Conservation (phyloP, 495 filamentous ascomycete species). For the Podospora pseudocomata region DNA sequence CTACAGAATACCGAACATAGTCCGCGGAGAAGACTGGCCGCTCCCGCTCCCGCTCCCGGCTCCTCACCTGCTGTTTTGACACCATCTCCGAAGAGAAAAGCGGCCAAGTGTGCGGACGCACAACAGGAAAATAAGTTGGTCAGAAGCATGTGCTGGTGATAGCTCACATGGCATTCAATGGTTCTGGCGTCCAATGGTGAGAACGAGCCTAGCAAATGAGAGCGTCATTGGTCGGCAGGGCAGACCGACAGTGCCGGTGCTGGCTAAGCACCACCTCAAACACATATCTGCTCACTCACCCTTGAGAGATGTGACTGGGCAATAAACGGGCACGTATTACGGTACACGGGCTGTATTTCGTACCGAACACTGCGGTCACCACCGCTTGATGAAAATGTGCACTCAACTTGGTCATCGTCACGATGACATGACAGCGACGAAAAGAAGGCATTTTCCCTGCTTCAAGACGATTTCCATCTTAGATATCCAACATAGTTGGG, state of each 20-base stretch:
- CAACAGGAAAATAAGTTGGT: background rate
- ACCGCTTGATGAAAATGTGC: background rate
- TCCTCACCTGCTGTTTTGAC: background rate
- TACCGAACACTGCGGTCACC: background rate
- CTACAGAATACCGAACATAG: background rate
- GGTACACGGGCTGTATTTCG: background rate
- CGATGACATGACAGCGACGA: background rate
- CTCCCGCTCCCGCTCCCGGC: background rate
- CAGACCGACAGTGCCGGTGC: slow-evolving; percentile 10
- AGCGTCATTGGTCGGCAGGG: slow-evolving; percentile 9
- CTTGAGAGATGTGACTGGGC: slow-evolving; percentile 9
- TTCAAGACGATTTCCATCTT: background rate
- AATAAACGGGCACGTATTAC: slow-evolving; percentile 3
- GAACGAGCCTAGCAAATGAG: background rate
- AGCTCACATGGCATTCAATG: background rate
- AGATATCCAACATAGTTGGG: background rate
- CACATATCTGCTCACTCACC: background rate
- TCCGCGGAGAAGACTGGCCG: background rate
- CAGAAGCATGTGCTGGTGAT: background rate
- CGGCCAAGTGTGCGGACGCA: slow-evolving; percentile 5
- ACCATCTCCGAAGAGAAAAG: background rate
- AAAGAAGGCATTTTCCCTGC: slow-evolving; percentile 1
- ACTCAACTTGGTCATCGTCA: background rate
- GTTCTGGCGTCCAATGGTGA: background rate
- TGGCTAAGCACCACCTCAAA: background rate